Evolutionary conservation across 2,329 filamentous ascomycete genomes (phyloP).

Genomic region (Plenodomus lindquistii): DNA sequence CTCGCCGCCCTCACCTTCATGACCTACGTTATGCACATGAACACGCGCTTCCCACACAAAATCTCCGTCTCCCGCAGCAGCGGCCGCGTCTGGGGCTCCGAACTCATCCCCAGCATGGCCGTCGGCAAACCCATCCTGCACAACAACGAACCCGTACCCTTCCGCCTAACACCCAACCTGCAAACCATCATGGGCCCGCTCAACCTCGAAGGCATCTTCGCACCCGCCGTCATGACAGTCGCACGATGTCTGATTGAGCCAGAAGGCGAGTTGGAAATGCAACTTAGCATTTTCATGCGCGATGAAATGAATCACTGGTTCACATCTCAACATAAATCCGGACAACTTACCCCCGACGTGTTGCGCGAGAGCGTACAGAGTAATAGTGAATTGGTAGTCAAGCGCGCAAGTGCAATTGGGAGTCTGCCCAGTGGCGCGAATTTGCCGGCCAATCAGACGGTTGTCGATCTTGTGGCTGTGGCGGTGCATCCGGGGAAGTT

Average conservation of each 20-base stretch:
- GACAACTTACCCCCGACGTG: conserved; percentile 61
- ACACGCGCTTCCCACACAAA: conserved; percentile 93
- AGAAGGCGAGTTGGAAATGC: conserved; percentile 81
- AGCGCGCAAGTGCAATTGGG: conserved; percentile 83
- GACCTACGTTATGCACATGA: conserved; percentile 98
- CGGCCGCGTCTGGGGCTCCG: conserved; percentile 94
- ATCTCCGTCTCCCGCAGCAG: conserved; percentile 85
- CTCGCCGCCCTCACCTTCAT: conserved; percentile 94
- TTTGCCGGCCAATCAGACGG: conserved; percentile 93
- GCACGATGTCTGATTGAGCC: conserved; percentile 91
- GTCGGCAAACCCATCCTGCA: conserved; percentile 84
- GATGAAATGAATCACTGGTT: conserved; percentile 99
- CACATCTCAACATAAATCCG: conserved; percentile 72
- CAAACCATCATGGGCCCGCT: conserved; percentile 96
- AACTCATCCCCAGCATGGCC: conserved; percentile 89
- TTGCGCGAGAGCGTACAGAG: conserved; percentile 78
- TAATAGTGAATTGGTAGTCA: conserved; percentile 91
- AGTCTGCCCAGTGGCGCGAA: conserved; percentile 72
- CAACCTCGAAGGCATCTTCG: conserved; percentile 94
- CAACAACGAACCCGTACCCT: conserved; percentile 93
- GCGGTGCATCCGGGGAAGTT: conserved; percentile 91
- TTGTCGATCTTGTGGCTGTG: conserved; percentile 90
- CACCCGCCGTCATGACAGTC: conserved; percentile 94
- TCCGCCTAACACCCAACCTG: conserved; percentile 94
- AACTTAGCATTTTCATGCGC: conserved; percentile 89